Evolutionary conservation across 192 early-diverging fungal species (phyloP), one percentile per base, ranked within the genome.

Genomic region (Coemansia sp.): DNA sequence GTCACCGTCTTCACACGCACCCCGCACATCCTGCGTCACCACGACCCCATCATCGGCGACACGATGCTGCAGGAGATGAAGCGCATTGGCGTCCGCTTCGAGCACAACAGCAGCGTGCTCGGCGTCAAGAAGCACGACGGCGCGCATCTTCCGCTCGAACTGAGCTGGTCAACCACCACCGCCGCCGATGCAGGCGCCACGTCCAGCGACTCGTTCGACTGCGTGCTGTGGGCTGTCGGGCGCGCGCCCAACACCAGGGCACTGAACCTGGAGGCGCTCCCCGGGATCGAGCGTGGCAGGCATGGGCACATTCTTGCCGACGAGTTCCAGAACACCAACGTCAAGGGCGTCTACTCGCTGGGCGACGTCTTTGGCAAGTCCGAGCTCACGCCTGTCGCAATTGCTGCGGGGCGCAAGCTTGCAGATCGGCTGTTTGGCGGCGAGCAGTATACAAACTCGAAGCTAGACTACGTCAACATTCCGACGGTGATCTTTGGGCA

Each of bases 401-500:
- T 99, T 72, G 94, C 94, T 29, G 95, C 95, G 7, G 97, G 95
- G 25, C 90, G 95, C 48, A 81, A 83, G 42, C 85, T 99, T 5
- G 87, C 94, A 3, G 93, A 98, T 72, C 89, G 97, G 37, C 84
- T 98, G 61, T 99, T 95, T 85, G 93, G 93, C 62, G 88, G 88
- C 58, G 80, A 81, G 59, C 74, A 84, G 60, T 91, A 89, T 73
- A 82, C 85, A 18, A 67, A 87, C 23, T 70, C 89, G 21, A 95
- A 95, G 78, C 85, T 99, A 59, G 93, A 96, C 75, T 97, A 97
- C 81, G 82, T 64, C 64, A 94, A 95, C 84, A 94, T 98, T 58
- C 95, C 97, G 16, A 94, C 94, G 4, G 94, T 99, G 59, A 90
- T 97, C 63, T 97, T 97, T 84, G 93, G 93, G 2, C 94, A 97